Evolutionary conservation across 495 filamentous ascomycete genomes (phyloP).

Genomic region (Penicillium manginii): DNA sequence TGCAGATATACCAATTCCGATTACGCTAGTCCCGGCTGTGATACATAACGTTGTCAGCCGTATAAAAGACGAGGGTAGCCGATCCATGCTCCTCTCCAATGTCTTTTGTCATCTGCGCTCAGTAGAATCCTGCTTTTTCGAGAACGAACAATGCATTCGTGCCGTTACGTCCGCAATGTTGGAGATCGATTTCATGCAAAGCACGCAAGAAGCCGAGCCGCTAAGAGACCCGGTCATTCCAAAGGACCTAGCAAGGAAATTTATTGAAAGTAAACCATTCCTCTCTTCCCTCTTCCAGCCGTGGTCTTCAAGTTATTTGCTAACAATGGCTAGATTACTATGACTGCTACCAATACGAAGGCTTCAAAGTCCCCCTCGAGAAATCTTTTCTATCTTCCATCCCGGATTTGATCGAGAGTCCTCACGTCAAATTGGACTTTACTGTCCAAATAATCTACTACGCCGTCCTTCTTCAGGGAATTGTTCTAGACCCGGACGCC

Average conservation of each 20-base stretch:
- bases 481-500: conserved; percentile 6
- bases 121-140: conserved; percentile 15
- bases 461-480: conserved; percentile 18
- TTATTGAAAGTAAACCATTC: neutral
- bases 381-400: conserved; percentile 21
- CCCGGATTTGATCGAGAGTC: conserved; percentile 26
- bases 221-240: conserved; percentile 1
- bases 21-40: neutral
- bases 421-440: conserved; percentile 22
- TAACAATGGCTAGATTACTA: conserved; percentile 16
- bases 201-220: neutral
- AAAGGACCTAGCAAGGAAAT: conserved; percentile 10
- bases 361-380: conserved; percentile 22
- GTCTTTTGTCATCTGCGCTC: conserved; percentile 22
- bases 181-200: conserved; percentile 12
- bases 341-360: conserved; percentile 23
- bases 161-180: conserved; percentile 20
- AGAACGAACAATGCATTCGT: conserved; percentile 11
- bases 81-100: conserved; percentile 14
- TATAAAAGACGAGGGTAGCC: conserved; percentile 12
- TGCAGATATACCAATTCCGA: neutral
- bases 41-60: conserved; percentile 7
- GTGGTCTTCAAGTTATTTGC: no score
- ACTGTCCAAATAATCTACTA: conserved; percentile 26
- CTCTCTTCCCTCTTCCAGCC: neutral